phyloP scores from a whole-genome alignment of 164 flowering plant genomes.

The Echeveria elegans region DNA sequence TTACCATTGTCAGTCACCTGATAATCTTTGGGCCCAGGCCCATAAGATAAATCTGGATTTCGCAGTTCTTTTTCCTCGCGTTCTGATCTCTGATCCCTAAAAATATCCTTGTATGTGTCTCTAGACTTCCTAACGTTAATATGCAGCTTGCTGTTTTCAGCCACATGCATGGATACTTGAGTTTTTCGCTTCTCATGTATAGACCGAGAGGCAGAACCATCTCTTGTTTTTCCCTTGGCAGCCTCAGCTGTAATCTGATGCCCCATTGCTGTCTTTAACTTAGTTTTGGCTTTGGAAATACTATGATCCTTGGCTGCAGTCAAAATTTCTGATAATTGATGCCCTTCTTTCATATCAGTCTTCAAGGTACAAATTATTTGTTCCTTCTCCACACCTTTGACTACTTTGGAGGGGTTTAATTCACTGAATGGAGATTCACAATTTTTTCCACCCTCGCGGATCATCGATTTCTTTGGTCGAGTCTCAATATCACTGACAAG shows the following conservation, averaged over 20 bases:
- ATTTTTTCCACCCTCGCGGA: slow-evolving; percentile 16
- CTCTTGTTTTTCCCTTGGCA: slow-evolving; percentile 15
- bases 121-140: slow-evolving; percentile 28
- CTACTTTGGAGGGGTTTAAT: slow-evolving; percentile 15
- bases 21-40: slow-evolving; percentile 26
- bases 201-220: slow-evolving; percentile 15
- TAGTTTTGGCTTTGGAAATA: slow-evolving; percentile 22
- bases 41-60: slow-evolving; percentile 18
- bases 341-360: slow-evolving; percentile 11
- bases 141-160: slow-evolving; percentile 17
- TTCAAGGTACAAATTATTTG: slow-evolving; percentile 16
- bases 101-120: slow-evolving; percentile 40
- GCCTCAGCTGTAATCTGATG: slow-evolving; percentile 13
- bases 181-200: slow-evolving; percentile 18
- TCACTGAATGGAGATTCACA: slow-evolving; percentile 14
- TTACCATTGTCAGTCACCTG: slow-evolving; percentile 25
- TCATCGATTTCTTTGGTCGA: slow-evolving; percentile 13
- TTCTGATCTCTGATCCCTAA: slow-evolving; percentile 39
- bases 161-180: slow-evolving; percentile 14
- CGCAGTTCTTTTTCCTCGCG: slow-evolving; percentile 28
- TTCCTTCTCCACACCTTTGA: slow-evolving; percentile 16
- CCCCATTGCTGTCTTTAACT: slow-evolving; percentile 23
- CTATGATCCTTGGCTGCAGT: slow-evolving; percentile 13
- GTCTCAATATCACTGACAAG: slow-evolving; percentile 12
- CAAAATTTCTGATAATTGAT: slow-evolving; percentile 15